A percentile compares a stretch with the other conserved stretches of the same genome.
Conservation (phyloP, 352 stramenopile genomes). For the Globisporangium camurandrum region DNA sequence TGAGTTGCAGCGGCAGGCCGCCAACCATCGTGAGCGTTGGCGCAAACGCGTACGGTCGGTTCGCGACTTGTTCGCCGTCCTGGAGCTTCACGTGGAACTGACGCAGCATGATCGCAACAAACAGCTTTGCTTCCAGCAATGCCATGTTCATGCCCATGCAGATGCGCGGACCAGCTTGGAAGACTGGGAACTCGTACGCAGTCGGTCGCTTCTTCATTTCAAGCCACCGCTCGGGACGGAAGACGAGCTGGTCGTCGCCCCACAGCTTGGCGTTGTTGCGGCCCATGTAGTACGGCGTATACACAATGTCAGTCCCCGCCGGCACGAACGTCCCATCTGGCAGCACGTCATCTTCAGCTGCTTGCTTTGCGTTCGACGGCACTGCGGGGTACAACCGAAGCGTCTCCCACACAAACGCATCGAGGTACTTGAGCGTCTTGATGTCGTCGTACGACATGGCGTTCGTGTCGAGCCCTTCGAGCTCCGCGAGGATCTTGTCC, state of each 20-base stretch:
- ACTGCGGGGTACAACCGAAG: constrained; percentile 22
- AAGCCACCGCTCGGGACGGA: constrained; percentile 60
- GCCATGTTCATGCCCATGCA: constrained; percentile 73
- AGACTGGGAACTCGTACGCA: constrained; percentile 63
- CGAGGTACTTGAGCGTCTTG: constrained; percentile 55
- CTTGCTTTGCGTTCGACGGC: neutral
- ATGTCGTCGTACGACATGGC: constrained; percentile 42
- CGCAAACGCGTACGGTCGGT: constrained; percentile 39
- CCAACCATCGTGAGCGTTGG: constrained; percentile 37
- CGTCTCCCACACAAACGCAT: constrained; percentile 62
- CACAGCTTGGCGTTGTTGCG: constrained; percentile 28
- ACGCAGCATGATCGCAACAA: constrained; percentile 33
- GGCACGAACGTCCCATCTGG: constrained; percentile 43
- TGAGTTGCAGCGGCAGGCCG: constrained; percentile 35
- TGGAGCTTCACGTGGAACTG: constrained; percentile 38
- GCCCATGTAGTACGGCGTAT: constrained; percentile 55
- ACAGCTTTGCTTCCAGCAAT: constrained; percentile 53
- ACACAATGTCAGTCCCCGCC: constrained; percentile 52
- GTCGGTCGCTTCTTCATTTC: constrained; percentile 43
- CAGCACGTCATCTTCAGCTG: neutral
- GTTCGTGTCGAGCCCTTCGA: constrained; percentile 9
- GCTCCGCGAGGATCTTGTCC: constrained; percentile 38
- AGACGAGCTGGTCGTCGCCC: constrained; percentile 34
- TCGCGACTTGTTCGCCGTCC: constrained; percentile 18
- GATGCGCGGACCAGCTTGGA: constrained; percentile 57